These are phyloP conservation scores for Tardiomyces blankii DNA, from an alignment of 1,139 yeast genomes.

Conservation along the genomic window DNA sequence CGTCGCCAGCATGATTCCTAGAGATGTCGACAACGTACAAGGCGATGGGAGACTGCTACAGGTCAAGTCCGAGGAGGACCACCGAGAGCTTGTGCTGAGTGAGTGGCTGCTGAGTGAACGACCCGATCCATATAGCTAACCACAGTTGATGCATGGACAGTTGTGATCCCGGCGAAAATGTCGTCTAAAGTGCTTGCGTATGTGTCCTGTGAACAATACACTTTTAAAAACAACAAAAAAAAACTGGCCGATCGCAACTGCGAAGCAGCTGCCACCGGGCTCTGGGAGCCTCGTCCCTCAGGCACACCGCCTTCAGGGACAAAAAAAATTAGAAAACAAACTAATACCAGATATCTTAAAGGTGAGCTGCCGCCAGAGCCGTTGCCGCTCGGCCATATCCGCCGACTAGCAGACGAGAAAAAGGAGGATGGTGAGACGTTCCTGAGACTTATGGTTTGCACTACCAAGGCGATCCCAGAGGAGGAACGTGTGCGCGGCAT, in stretches of 20 bases:
- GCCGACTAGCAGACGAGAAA: conserved; percentile 27
- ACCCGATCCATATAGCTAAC: not conserved
- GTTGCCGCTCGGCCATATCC: conserved; percentile 23
- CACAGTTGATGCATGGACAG: conserved; percentile 44
- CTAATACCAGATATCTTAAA: conserved; percentile 12
- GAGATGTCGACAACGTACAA: not conserved
- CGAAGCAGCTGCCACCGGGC: too few species aligned
- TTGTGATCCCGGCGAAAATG: conserved; percentile 34
- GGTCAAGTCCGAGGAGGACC: conserved; percentile 18
- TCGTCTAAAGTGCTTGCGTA: conserved; percentile 29
- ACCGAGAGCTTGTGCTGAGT: conserved; percentile 27
- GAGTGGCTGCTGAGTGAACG: conserved; percentile 6
- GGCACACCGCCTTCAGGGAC: too few species aligned
- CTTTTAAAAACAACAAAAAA: too few species aligned
- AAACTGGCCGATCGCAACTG: too few species aligned
- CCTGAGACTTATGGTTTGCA: conserved; percentile 26
- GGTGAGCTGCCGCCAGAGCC: conserved; percentile 21
- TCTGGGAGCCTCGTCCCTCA: too few species aligned
- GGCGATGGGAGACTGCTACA: conserved; percentile 10
- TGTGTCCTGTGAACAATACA: too few species aligned
- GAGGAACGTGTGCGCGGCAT: conserved; percentile 7
- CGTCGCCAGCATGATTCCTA: not conserved
- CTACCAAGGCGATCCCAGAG: conserved; percentile 14
- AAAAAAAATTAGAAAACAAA: too few species aligned
- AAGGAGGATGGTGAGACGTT: conserved; percentile 5